Evolutionary conservation across 2,329 filamentous ascomycete genomes (phyloP), one percentile per base, ranked within the genome.

Genomic region (Tolypocladium ophioglossoides): DNA sequence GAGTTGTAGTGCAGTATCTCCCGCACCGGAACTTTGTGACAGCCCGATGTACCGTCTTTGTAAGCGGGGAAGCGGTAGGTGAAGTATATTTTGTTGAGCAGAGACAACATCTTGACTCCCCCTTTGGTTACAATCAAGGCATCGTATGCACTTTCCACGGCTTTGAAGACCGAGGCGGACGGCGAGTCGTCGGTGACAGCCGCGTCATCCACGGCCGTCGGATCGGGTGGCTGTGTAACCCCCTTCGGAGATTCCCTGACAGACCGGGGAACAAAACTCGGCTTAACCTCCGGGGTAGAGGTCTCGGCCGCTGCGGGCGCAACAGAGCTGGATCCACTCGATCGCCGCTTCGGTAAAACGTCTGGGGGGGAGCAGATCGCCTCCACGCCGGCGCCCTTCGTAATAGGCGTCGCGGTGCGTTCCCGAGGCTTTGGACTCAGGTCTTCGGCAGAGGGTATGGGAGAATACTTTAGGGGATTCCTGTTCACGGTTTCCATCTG

Each of bases 1-100:
- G 75, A 69, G 52, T 76, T 74, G 56, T 76, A 79, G 14, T 72
- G 67, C 2, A 77, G 61, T 3, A 79, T 61, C 39, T 78, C 73
- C 39, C 64, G 54, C 3, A 69, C 64, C 3, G 68, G 69, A 11
- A 79, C 68, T 49, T 64, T 74, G 60, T 76, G 74, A n/a, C 66
- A 62, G 22, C 64, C 69, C 6, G 41, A 16, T 12, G 56, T 49
- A n/a, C 58, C 60, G 27, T 63, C 59, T 49, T 53, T 60, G 35
- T 58, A 67, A 10, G 40, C 59, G 9, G 68, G 67, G 32, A 72
- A 67, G 34, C 58, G 64, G 57, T 68, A 68, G 24, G 52, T 54
- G 22, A 66, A 66, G 57, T 68, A 72, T 2, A 72, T 34, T n/a
- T 60, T 63, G 48, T 64, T 67, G 24, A 68, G 53, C 0, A 66